Conservation (phyloP, 352 stramenopile genomes). For the Thraustochytrium striatum region DNA sequence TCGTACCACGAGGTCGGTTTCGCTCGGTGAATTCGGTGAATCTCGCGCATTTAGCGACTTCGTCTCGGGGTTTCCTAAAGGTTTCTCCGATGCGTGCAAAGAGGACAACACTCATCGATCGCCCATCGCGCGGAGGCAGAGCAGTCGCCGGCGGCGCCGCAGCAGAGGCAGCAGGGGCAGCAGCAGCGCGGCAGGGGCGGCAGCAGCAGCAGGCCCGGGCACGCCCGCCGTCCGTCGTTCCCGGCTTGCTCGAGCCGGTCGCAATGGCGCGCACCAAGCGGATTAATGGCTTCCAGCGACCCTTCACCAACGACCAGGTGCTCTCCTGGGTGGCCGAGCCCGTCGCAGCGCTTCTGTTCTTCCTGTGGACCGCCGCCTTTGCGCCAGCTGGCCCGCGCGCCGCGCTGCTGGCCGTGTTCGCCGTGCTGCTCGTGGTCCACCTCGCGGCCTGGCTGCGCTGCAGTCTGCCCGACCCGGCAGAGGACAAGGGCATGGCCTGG, state of each 20-base stretch:
- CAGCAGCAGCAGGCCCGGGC: no score
- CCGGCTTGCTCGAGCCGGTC: not conserved
- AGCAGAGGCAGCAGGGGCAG: no score
- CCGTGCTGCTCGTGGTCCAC: slow-evolving; percentile 61
- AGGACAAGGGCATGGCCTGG: not conserved
- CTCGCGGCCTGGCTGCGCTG: slow-evolving; percentile 67
- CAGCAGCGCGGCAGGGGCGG: no score
- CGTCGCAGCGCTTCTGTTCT: slow-evolving; percentile 48
- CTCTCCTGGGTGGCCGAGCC: slow-evolving; percentile 71
- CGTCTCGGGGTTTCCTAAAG: no score
- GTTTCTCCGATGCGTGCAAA: no score
- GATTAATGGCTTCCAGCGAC: slow-evolving; percentile 68
- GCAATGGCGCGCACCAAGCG: slow-evolving; percentile 52
- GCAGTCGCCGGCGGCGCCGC: no score
- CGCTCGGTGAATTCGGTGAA: no score
- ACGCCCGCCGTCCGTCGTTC: no score
- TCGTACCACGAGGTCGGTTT: no score
- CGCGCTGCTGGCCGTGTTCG: slow-evolving; percentile 65
- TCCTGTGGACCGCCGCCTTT: slow-evolving; percentile 1
- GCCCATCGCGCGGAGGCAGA: no score
- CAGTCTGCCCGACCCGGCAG: slow-evolving; percentile 62
- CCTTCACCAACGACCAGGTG: slow-evolving; percentile 70
- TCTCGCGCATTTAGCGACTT: no score
- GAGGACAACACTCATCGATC: no score
- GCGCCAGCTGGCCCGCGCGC: not conserved